Evolutionary conservation across 768 basidiomycete genomes (phyloP), one percentile per base, ranked within the genome.

Genomic region (Boletus fagicola): DNA sequence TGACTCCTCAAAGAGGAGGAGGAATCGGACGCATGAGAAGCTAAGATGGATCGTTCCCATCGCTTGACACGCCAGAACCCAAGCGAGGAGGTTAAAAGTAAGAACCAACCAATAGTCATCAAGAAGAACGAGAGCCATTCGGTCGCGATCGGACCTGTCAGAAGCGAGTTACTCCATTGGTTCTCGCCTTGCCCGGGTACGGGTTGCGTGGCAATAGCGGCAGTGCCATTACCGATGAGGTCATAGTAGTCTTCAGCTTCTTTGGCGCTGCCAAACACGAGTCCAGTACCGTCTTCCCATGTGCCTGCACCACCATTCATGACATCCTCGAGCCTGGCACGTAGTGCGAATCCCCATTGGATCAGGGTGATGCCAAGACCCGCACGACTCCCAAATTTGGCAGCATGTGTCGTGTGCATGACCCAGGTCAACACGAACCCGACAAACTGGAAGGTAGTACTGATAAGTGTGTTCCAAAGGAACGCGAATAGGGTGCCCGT

Each of bases 281-380:
- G 76, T 51, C 49, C 70, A 9, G 58, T 51, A 16, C 56, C 54
- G 7, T 66, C 68, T 52, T 56, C 66, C 71, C 71, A 74, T 62
- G 61, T 69, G 72, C 42, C 62, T 64, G 57, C 48, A 7, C 68
- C 71, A 24, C 64, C 60, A 36, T 61, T 68, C 58, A 77, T 78
- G 45, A 62, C 62, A 10, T 79, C 62, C 60, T 86, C 81, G 51
- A 81, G 68, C 38, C 75, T 71, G 12, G 78, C 78, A 50, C 94
- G 83, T 57, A 91, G 74, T 13, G 87, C 88, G 65, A 96, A 88
- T 30, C 96, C 95, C 71, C 95, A 95, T 71, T 98, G 96, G 56
- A 98, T 96, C 53, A 98, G 80, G 13, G 95, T 98, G 57, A 98
- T 81, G n/a, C 96, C 96, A 45, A 98, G 81, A 30, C 96, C 96